phyloP scores from a whole-genome alignment of 495 filamentous ascomycete species.

The Daldinia concentrica region DNA sequence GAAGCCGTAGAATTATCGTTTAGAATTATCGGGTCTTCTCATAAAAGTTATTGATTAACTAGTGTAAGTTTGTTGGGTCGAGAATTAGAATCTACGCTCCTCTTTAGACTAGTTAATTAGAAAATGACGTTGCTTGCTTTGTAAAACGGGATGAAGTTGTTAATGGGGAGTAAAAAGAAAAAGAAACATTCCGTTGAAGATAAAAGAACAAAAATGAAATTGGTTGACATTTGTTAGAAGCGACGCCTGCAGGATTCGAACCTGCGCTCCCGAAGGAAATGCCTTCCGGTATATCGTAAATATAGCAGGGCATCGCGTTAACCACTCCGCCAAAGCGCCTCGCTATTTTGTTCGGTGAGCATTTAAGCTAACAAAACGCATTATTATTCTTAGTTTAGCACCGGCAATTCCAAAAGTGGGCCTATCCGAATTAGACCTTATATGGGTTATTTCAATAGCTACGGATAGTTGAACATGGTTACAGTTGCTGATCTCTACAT shows the following conservation, averaged over 20 bases:
- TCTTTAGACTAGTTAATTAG: too few species aligned
- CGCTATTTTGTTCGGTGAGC: background rate
- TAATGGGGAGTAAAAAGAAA: background rate
- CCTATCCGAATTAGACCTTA: background rate
- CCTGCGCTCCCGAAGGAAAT: slow-evolving; percentile 32
- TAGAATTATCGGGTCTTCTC: too few species aligned
- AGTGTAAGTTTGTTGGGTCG: too few species aligned
- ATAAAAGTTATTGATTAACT: too few species aligned
- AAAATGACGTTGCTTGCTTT: too few species aligned
- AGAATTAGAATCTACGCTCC: too few species aligned
- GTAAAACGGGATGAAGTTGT: too few species aligned
- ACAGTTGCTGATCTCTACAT: background rate
- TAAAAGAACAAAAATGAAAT: slow-evolving; percentile 1
- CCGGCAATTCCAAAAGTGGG: background rate
- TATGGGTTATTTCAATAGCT: background rate
- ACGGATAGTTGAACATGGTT: background rate
- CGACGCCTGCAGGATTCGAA: slow-evolving; percentile 32
- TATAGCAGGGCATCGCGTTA: slow-evolving; percentile 25
- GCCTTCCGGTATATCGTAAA: slow-evolving; percentile 8
- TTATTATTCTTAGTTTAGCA: background rate
- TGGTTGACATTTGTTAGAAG: background rate
- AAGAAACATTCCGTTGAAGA: background rate
- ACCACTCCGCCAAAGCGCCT: slow-evolving; percentile 22
- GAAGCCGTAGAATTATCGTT: background rate
- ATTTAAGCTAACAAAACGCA: background rate